Percentiles rank a stretch among this genome's conserved stretches.
phyloP scores from a whole-genome alignment of 148 eudicot species.

The Rhododendron henanense region DNA sequence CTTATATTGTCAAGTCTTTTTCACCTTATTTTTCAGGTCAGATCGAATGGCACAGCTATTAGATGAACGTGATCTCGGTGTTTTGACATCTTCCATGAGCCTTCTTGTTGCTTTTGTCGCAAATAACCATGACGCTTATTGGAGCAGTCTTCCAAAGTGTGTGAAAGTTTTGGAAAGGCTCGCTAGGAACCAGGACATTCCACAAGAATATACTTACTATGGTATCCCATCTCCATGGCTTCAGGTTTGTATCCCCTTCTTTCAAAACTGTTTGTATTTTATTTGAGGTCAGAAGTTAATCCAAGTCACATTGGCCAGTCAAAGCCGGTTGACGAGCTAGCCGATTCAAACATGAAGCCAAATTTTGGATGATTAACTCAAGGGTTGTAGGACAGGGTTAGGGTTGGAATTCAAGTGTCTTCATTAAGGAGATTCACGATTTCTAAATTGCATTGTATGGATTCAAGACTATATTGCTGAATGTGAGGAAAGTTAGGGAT shows the following conservation, averaged over 20 bases:
- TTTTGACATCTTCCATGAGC: slow-evolving; percentile 89
- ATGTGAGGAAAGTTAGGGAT: not conserved
- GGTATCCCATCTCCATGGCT: slow-evolving; percentile 99
- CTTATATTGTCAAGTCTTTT: slow-evolving; percentile 2
- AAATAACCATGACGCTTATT: slow-evolving; percentile 86
- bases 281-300: not conserved
- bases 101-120: slow-evolving; percentile 93
- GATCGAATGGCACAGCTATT: slow-evolving; percentile 94
- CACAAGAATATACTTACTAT: slow-evolving; percentile 97
- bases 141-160: slow-evolving; percentile 98
- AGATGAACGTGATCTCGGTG: slow-evolving; percentile 98
- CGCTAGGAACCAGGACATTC: slow-evolving; percentile 94
- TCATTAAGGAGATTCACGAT: not conserved
- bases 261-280: not conserved
- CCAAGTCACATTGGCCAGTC: not conserved
- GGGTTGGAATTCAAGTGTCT: not conserved
- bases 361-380: not conserved
- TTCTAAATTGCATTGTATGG: not conserved
- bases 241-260: slow-evolving; percentile 57
- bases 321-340: not conserved
- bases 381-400: not conserved
- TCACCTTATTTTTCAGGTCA: slow-evolving; percentile 52
- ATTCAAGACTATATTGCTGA: not conserved
- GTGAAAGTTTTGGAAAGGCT: slow-evolving; percentile 91
- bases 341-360: not conserved